Evolutionary conservation across 257 asterid genomes (phyloP).

Genomic region (Jacaranda copaia): DNA sequence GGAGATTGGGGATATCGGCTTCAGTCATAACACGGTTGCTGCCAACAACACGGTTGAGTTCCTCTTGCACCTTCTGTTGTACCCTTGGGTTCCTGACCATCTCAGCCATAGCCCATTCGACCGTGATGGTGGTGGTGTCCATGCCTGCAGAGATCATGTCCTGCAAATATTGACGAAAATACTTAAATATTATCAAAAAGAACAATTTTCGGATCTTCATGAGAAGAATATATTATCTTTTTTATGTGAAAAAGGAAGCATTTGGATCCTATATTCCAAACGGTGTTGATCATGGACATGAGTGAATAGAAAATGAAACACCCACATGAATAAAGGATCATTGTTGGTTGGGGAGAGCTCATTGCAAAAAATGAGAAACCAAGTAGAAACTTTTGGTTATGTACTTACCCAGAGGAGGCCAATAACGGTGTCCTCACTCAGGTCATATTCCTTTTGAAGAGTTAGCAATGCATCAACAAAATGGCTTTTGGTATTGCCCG

Average conservation of each 20-base stretch:
- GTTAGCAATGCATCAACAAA: conserved; percentile 83
- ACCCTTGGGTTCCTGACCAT: conserved; percentile 79
- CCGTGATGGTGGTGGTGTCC: conserved; percentile 83
- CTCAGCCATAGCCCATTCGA: conserved; percentile 88
- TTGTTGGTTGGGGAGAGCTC: not conserved
- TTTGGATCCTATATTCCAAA: no score
- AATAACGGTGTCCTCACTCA: conserved; percentile 69
- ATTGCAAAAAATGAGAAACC: not conserved
- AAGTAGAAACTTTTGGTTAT: not conserved
- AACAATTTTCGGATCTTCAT: not conserved
- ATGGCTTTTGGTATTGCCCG: conserved; percentile 79
- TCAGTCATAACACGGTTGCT: conserved; percentile 62
- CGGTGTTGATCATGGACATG: no score
- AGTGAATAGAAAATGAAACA: no score
- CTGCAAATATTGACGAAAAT: conserved; percentile 45
- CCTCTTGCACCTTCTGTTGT: conserved; percentile 84
- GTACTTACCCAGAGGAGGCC: conserved; percentile 84
- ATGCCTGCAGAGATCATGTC: conserved; percentile 91
- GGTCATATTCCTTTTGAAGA: conserved; percentile 74
- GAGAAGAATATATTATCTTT: not conserved
- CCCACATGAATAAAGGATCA: no score
- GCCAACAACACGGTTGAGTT: conserved; percentile 73
- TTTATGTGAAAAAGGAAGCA: no score
- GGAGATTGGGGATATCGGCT: conserved; percentile 66
- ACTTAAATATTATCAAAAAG: not conserved